phyloP scores from a whole-genome alignment of 2,329 filamentous ascomycete species.

The Colletotrichum sublineola region DNA sequence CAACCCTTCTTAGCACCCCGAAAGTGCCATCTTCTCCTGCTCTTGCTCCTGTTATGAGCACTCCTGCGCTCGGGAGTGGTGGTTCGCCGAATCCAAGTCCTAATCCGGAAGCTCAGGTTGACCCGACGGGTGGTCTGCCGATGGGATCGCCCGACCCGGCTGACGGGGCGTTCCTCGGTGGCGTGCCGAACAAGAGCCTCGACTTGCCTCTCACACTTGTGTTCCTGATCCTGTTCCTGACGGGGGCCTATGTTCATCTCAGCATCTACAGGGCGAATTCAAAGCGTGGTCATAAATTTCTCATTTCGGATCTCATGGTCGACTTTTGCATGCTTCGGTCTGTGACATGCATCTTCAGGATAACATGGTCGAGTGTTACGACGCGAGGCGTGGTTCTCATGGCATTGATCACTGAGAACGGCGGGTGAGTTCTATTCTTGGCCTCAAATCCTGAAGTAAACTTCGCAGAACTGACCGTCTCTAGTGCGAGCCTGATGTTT shows the following conservation, averaged over 20 bases:
- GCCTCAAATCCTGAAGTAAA: neutral
- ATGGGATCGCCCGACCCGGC: slow-evolving; percentile 35
- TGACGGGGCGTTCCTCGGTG: slow-evolving; percentile 33
- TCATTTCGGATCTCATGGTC: slow-evolving; percentile 53
- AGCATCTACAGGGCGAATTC: slow-evolving; percentile 48
- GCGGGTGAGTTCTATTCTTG: slow-evolving; percentile 46
- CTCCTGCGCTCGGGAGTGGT: slow-evolving; percentile 9
- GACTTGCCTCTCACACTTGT: slow-evolving; percentile 46
- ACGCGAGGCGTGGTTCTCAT: slow-evolving; percentile 50
- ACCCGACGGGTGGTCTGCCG: slow-evolving; percentile 7
- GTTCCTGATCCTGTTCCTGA: slow-evolving; percentile 46
- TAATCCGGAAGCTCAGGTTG: slow-evolving; percentile 19
- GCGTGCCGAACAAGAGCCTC: slow-evolving; percentile 37
- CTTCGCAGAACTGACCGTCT: neutral
- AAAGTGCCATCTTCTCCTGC: neutral
- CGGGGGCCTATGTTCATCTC: slow-evolving; percentile 46
- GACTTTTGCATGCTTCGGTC: slow-evolving; percentile 54
- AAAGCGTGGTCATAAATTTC: slow-evolving; percentile 54
- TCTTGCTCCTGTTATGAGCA: slow-evolving; percentile 15
- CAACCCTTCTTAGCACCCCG: slow-evolving; percentile 2
- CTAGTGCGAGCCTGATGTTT: slow-evolving; percentile 52
- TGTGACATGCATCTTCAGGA: slow-evolving; percentile 52
- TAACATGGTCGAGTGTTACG: slow-evolving; percentile 50
- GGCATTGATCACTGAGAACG: slow-evolving; percentile 53
- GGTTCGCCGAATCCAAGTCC: neutral